A percentile compares a stretch with the other conserved stretches of the same genome.
Evolutionary conservation across 441 rosid genomes (phyloP).

Genomic region (Eruca vesicaria): DNA sequence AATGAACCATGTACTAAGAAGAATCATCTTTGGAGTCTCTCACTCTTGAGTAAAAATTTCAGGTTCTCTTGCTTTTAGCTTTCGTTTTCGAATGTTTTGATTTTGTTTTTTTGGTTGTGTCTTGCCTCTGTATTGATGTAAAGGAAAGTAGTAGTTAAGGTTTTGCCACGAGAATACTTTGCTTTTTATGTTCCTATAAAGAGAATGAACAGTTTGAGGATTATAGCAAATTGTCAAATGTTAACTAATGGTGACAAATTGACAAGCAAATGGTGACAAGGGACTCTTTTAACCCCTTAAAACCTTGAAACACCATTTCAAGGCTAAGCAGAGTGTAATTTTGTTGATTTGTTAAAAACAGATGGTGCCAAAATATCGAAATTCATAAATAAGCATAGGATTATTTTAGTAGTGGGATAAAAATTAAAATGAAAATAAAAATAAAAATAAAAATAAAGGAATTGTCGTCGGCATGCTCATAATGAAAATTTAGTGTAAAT

Average conservation of each 20-base stretch:
- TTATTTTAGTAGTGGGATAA: background rate
- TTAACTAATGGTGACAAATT: background rate
- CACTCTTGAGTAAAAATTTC: background rate
- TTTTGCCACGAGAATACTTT: background rate
- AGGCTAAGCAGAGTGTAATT: background rate
- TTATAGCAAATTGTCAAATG: background rate
- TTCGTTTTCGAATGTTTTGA: conserved; percentile 11
- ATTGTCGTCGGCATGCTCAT: background rate
- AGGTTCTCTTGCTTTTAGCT: conserved; percentile 7
- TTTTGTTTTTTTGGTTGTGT: too few species aligned
- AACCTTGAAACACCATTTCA: background rate
- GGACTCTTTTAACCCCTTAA: too few species aligned
- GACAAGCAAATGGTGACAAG: too few species aligned
- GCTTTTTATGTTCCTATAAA: background rate
- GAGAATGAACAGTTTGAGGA: background rate
- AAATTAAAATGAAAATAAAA: background rate
- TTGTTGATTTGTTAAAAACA: background rate
- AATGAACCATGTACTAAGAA: conserved; percentile 15
- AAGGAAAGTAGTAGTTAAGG: conserved; percentile 19
- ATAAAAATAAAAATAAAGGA: background rate
- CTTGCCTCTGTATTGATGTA: background rate
- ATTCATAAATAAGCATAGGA: background rate
- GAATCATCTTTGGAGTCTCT: conserved; percentile 10
- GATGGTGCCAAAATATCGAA: background rate
- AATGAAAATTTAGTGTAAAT: background rate